Base-by-base conservation (phyloP, 2,329 filamentous ascomycete genomes). In the Camillea tinctor region DNA sequence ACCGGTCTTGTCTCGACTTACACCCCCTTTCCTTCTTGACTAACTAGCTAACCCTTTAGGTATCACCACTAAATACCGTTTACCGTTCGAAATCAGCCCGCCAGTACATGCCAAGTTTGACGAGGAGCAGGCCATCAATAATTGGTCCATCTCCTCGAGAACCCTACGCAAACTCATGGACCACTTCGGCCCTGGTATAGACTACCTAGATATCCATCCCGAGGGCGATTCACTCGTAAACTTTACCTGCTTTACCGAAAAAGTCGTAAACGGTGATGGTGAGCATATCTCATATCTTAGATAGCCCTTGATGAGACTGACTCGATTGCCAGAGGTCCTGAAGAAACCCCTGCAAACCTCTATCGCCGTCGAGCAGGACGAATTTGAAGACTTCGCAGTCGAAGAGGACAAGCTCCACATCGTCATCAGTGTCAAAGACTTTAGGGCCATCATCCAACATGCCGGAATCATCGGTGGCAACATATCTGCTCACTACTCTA, bases 181-280 rank as follows among this genome's bases (percentile, higher is more conserved):
- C 61, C 90, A 92, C 70, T 93, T 93, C 69, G 89, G 90, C 0
- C 88, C 89, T 1, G 90, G 89, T 4, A 92, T 91, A 30, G 91
- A 94, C 72, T 88, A 93, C 66, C 82, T 94, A 2, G 91, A 93
- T 66, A 88, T 94, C 64, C 89, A 90, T 69, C 87, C 88, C 0
- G 87, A 92, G 61, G 86, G 87, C 13, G 86, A 90, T 56, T 84
- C 89, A 52, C 87, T 86, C 30, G 84, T 90, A 17, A 90, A 91
- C 59, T 91, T 94, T 68, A 91, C 90, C 23, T 93, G 90, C 71
- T 93, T 91, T 69, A 93, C 90, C 0, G 91, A 93, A 72, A 93
- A 92, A 76, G 86, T 89, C 8, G 83, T 87, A 58, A 88, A 87
- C 66, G 87, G 88, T 20, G 88, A 88, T 71, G 82, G 84, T 83